A percentile compares a stretch with the other conserved stretches of the same genome.
Conservation (phyloP, 2,329 filamentous ascomycete genomes). For the Didymella lethalis region DNA sequence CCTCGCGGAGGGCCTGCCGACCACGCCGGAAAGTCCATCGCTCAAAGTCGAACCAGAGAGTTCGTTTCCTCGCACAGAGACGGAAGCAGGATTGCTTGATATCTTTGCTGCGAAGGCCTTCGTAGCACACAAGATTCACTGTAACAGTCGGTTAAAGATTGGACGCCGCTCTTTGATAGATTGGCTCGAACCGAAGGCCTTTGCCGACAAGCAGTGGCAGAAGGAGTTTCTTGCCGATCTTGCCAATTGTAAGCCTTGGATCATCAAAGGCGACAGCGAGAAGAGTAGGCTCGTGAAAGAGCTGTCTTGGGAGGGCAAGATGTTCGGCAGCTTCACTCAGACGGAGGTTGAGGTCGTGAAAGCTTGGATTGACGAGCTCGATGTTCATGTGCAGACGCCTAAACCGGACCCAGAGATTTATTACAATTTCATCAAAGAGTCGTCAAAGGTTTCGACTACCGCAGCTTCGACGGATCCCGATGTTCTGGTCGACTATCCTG, state of each 20-base stretch:
- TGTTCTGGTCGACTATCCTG: conserved; percentile 6
- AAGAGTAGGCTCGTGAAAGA: conserved; percentile 55
- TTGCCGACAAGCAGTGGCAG: conserved; percentile 44
- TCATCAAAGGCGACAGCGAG: conserved; percentile 51
- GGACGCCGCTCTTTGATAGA: conserved; percentile 50
- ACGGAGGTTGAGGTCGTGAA: conserved; percentile 51
- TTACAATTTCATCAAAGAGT: conserved; percentile 30
- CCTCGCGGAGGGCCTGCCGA: conserved; percentile 43
- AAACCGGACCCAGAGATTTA: conserved; percentile 27
- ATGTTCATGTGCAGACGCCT: conserved; percentile 3
- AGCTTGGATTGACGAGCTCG: conserved; percentile 53
- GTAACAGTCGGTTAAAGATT: conserved; percentile 51
- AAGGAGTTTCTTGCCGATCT: conserved; percentile 50
- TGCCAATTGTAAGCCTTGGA: conserved; percentile 52
- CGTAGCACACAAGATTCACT: conserved; percentile 53
- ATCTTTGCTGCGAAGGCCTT: conserved; percentile 53
- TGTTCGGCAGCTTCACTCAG: conserved; percentile 61
- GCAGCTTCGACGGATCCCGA: not conserved
- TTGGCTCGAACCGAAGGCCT: conserved; percentile 53
- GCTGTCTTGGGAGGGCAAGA: conserved; percentile 57
- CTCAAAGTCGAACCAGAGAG: conserved; percentile 17
- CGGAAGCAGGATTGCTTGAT: conserved; percentile 24
- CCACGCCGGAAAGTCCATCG: conserved; percentile 31
- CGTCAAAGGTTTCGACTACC: not conserved
- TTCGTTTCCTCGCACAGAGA: conserved; percentile 21